Percentiles rank a stretch among this genome's conserved stretches.
phyloP scores from a whole-genome alignment of 352 stramenopile genomes.

The Phytopythium aichiense region DNA sequence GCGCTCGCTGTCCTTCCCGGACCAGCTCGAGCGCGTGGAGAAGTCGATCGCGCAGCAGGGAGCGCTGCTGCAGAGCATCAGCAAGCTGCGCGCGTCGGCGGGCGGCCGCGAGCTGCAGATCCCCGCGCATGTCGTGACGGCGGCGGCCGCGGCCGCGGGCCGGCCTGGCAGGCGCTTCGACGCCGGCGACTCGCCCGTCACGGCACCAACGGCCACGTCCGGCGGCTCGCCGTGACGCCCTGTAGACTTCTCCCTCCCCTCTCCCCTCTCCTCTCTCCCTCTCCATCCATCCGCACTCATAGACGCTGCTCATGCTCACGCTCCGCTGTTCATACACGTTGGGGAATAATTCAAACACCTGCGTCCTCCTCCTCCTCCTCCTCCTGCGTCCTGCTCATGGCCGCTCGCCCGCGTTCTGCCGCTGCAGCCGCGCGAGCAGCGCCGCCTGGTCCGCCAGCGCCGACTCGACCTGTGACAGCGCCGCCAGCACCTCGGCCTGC shows the following conservation, averaged over 20 bases:
- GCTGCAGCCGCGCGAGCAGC: constrained; percentile 27
- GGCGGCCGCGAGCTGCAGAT: background rate
- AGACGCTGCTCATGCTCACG: background rate
- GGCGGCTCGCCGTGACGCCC: constrained; percentile 23
- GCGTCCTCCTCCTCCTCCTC: background rate
- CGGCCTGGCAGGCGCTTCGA: background rate
- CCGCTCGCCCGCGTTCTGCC: background rate
- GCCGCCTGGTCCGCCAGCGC: constrained; percentile 51
- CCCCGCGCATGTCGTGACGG: background rate
- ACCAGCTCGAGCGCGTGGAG: constrained; percentile 50
- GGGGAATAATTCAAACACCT: background rate
- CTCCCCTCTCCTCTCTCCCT: too few relatives aligned
- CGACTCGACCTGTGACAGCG: constrained; percentile 42
- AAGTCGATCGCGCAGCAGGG: constrained; percentile 63
- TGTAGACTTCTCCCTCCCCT: background rate
- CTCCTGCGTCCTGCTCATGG: background rate
- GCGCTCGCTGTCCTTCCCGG: constrained; percentile 45
- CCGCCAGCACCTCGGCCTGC: constrained; percentile 10
- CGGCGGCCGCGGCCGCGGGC: background rate
- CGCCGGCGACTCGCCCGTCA: constrained; percentile 22
- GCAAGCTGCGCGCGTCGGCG: constrained; percentile 29
- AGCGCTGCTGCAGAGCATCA: constrained; percentile 52
- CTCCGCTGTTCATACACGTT: background rate
- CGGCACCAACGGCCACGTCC: constrained; percentile 30
- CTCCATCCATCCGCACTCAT: background rate